Evolutionary conservation across 164 flowering plant genomes (phyloP).

Genomic region (Warburgia ugandensis): DNA sequence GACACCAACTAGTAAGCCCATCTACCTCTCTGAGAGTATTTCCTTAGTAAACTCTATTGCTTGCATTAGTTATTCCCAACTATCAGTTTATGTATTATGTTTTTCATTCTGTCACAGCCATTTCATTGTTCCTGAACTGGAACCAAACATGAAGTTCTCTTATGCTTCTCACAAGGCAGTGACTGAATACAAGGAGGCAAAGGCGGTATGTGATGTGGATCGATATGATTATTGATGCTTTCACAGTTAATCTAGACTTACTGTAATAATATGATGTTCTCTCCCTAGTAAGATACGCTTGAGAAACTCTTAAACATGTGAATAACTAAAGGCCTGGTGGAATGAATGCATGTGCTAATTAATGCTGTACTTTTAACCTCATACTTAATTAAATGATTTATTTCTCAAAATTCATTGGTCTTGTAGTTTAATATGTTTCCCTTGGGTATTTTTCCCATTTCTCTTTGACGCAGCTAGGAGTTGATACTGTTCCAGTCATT

Average conservation of each 20-base stretch:
- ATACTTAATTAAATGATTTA: too few relatives aligned
- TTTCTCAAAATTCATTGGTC: too few relatives aligned
- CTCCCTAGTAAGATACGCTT: too few relatives aligned
- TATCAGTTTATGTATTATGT: neutral
- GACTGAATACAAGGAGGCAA: constrained; percentile 85
- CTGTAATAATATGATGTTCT: neutral
- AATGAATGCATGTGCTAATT: too few relatives aligned
- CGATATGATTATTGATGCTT: neutral
- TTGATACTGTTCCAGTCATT: constrained; percentile 74
- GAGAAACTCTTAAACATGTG: too few relatives aligned
- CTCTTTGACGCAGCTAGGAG: constrained; percentile 48
- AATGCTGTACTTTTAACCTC: too few relatives aligned
- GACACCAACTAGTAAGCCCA: constrained; percentile 90
- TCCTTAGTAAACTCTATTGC: neutral
- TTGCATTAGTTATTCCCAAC: neutral
- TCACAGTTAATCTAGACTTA: neutral
- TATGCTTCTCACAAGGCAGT: constrained; percentile 95
- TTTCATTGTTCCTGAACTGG: constrained; percentile 89
- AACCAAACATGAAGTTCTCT: constrained; percentile 66
- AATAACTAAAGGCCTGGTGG: too few relatives aligned
- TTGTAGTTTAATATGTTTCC: neutral
- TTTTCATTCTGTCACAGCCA: constrained; percentile 38
- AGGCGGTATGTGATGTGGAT: constrained; percentile 42
- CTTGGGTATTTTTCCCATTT: neutral
- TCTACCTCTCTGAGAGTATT: neutral